Evolutionary conservation across 345 rosid genomes (phyloP), one percentile per base, ranked within the genome.

Genomic region (Draba incana): DNA sequence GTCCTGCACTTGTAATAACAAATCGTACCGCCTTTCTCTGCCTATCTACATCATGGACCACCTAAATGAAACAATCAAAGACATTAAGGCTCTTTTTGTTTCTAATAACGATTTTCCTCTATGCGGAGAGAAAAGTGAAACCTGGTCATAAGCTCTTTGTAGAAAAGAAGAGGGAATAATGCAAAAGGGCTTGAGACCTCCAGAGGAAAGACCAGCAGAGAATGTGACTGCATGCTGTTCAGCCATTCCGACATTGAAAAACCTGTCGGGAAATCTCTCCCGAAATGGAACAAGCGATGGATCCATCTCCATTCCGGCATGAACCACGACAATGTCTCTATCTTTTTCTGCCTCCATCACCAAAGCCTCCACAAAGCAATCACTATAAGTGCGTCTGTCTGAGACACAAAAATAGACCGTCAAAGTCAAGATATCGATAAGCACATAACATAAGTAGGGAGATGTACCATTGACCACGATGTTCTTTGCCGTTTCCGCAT

Each of bases 91-190:
- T 6, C 51, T 5, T 5, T 60, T 50, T 54, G 63, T 63, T 66
- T 38, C 24, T 15, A 3, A 30, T 10, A 61, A 60, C 9, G 38
- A 8, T 20, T 15, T 38, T 47, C 41, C 35, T 65, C n/a, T 37
- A 47, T 41, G 53, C 4, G 14, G 70, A 20, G 71, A 33, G 24
- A 43, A 45, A 68, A 55, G 69, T 50, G 73, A 72, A 70, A 92
- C 98, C 97, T 93, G 96, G 67, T 93, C 98, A 71, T 86, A 93
- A 41, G 96, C 98, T 79, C 97, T 84, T 74, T 93, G 97, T 62
- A 93, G 85, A 78, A 86, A 87, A 57, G 98, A 45, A 30, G 98
- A 93, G 42, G 96, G 89, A 45, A 93, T 85, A 47, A 90, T 80
- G 78, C 97, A 93, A 75, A 90, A 93, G 63, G 98, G 98, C 76